A percentile compares a stretch with the other conserved stretches of the same genome.
Conservation (phyloP, 768 basidiomycete genomes). For the Arthromyces matolae region DNA sequence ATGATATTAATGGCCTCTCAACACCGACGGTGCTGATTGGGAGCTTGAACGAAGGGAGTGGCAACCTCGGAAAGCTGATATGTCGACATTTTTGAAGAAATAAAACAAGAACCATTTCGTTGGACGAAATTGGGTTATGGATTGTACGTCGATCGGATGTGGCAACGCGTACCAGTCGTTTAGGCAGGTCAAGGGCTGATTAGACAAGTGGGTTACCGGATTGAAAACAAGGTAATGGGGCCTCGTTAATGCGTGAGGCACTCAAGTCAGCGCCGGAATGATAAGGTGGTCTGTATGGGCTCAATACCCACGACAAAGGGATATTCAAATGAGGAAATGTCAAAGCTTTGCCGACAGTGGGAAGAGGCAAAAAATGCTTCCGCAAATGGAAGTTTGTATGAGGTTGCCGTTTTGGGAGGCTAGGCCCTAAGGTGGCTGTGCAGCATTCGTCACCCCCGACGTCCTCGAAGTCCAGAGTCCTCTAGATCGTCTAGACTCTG, state of each 20-base stretch:
- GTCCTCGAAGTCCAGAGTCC: conserved; percentile 1
- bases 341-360: conserved; percentile 6
- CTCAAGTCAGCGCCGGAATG: background rate
- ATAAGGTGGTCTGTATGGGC: background rate
- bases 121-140: conserved; percentile 5
- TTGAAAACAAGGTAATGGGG: conserved; percentile 26
- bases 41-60: conserved; percentile 11
- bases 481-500: background rate
- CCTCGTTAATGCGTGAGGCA: background rate
- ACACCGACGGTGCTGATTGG: conserved; percentile 5
- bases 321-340: conserved; percentile 23
- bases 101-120: conserved; percentile 25
- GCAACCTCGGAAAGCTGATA: conserved; percentile 7
- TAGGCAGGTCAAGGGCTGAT: conserved; percentile 9
- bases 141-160: conserved; percentile 7
- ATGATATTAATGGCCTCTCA: conserved; percentile 21
- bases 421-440: conserved; percentile 15
- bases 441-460: background rate
- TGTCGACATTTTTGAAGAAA: conserved; percentile 22
- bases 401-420: conserved; percentile 18
- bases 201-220: conserved; percentile 23
- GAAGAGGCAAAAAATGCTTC: conserved; percentile 1
- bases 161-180: conserved; percentile 7
- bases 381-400: conserved; percentile 20
- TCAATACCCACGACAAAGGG: conserved; percentile 20